Evolutionary conservation across 768 basidiomycete genomes (phyloP).

Genomic region (Tubosaeta sp.): DNA sequence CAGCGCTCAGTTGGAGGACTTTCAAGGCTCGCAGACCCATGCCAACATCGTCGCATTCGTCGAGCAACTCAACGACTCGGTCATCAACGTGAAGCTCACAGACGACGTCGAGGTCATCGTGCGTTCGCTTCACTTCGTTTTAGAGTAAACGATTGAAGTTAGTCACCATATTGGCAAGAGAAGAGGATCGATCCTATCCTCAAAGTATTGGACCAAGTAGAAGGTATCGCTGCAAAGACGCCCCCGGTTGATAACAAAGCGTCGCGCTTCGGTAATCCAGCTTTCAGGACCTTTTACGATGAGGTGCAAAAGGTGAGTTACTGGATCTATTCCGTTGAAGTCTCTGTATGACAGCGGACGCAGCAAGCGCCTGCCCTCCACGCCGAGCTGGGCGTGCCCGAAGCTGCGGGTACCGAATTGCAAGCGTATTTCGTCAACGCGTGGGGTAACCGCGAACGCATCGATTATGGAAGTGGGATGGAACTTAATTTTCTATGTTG

Average conservation of each 20-base stretch:
- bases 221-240: conserved; percentile 58
- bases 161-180: conserved; percentile 5
- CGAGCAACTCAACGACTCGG: conserved; percentile 66
- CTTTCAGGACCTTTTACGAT: conserved; percentile 91
- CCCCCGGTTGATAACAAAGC: conserved; percentile 88
- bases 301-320: conserved; percentile 58
- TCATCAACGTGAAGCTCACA: conserved; percentile 72
- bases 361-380: conserved; percentile 61
- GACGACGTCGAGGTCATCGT: conserved; percentile 63
- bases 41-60: conserved; percentile 65
- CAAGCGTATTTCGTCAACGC: conserved; percentile 77
- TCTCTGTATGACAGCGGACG: background rate
- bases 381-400: conserved; percentile 52
- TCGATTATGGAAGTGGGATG: conserved; percentile 99
- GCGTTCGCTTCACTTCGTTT: conserved; percentile 26
- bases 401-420: conserved; percentile 61
- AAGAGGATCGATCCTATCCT: conserved; percentile 67
- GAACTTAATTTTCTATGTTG: conserved; percentile 97
- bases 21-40: conserved; percentile 72
- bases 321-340: background rate
- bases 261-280: conserved; percentile 96
- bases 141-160: background rate
- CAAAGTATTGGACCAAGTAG: conserved; percentile 59
- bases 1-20: conserved; percentile 73
- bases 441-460: conserved; percentile 89